Base-by-base conservation (phyloP, 768 basidiomycete genomes). In the Amanita polypyramis region DNA sequence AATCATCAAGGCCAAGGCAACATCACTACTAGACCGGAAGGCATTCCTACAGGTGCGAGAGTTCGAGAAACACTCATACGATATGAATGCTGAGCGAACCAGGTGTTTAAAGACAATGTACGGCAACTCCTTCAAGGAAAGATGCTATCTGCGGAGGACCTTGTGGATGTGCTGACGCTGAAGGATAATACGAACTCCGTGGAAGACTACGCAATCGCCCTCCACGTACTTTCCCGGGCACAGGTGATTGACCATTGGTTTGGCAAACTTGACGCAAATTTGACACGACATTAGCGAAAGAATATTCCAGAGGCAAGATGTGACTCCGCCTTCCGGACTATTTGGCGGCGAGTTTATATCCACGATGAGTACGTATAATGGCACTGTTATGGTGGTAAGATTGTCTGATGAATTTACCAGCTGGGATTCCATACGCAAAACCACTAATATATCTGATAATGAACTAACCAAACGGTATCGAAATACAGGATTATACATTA, bases 281-380 rank as follows among this genome's bases (percentile, higher is more conserved):
- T 45, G 23, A 45, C 19, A 15, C 23, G 23, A 14, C 12, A 27
- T 25, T 41, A 14, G 14, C 25, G 29, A 30, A 29, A 90, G 84
- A 73, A 75, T 45, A 58, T 89, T 2, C 91, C 92, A 0, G 78
- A 81, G 50, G 76, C 76, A 27, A 73, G 93, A 41, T 75, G 74
- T 60, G 58, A 74, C 35, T 78, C 85, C 20, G 82, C 88, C 3
- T 76, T 87, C 57, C 72, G 80, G 39, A 80, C 78, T 27, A 73
- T 89, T 12, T 97, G 94, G 94, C 76, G 94, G 30, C 73, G 94
- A 25, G 76, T 95, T 39, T 95, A 87, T 59, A 73, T 85, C 44
- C 83, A 89, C 43, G 92, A 97, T 60, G 79, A 96, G 93, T 95
- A 62, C 71, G 30, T 43, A 5, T 15, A 9, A 15, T 48, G 21